These are phyloP conservation scores for Puccinellia tenuiflora DNA, from an alignment of 176 grass and related monocot species.

Conservation along the genomic window DNA sequence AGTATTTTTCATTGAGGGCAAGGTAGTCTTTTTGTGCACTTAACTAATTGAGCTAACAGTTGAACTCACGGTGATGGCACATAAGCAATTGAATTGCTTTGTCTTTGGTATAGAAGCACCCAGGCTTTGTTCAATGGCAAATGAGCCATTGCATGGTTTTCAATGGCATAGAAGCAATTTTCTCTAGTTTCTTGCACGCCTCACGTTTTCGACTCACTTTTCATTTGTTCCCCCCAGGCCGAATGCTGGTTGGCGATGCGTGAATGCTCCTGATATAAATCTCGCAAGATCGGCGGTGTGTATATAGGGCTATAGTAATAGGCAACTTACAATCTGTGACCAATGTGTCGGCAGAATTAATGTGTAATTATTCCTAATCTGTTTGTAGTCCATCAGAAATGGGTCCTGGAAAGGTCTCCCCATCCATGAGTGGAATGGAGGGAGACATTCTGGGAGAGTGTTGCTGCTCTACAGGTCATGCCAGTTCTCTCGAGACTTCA, in stretches of 20 bases:
- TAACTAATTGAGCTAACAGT: too few relatives aligned
- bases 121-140: too few relatives aligned
- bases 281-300: conserved; percentile 24
- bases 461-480: not conserved
- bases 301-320: conserved; percentile 45
- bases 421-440: conserved; percentile 2
- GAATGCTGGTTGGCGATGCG: conserved; percentile 22
- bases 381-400: conserved; percentile 13
- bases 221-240: conserved; percentile 40
- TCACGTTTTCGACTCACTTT: not conserved
- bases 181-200: not conserved
- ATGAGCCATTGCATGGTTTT: too few relatives aligned
- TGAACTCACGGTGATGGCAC: too few relatives aligned
- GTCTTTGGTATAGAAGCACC: too few relatives aligned
- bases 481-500: not conserved
- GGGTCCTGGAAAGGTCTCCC: not conserved
- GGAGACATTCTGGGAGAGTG: not conserved
- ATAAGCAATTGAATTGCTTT: too few relatives aligned
- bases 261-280: conserved; percentile 18
- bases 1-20: too few relatives aligned
- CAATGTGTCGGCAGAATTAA: conserved; percentile 24
- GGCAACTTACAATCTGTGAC: conserved; percentile 18
- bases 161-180: too few relatives aligned
- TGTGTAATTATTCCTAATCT: conserved; percentile 39
- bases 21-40: too few relatives aligned